A percentile compares a stretch with the other conserved stretches of the same genome.
Evolutionary conservation across 192 early-diverging fungal species (phyloP).

Genomic region (Endogone sp.): DNA sequence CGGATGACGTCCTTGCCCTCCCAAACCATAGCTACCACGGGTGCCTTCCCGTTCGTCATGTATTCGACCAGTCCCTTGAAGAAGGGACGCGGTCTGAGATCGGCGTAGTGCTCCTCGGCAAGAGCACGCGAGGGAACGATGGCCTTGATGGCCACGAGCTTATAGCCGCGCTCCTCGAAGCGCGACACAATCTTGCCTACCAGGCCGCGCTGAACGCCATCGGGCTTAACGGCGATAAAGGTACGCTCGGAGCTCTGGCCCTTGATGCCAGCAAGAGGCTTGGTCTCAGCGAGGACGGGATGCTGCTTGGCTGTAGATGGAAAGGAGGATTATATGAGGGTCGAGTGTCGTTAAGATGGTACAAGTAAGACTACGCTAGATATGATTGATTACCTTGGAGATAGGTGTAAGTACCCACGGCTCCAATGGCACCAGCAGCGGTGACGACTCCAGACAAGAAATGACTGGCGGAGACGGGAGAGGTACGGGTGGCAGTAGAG

Average conservation of each 20-base stretch:
- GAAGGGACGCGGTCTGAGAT: conserved; percentile 83
- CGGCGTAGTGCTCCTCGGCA: conserved; percentile 86
- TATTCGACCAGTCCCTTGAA: conserved; percentile 87
- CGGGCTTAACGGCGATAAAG: conserved; percentile 70
- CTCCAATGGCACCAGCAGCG: conserved; percentile 22
- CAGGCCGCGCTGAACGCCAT: conserved; percentile 83
- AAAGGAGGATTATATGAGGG: neutral
- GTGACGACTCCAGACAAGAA: conserved; percentile 8
- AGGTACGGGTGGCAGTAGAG: conserved; percentile 23
- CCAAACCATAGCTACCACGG: conserved; percentile 83
- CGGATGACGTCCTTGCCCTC: conserved; percentile 83
- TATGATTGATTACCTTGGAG: conserved; percentile 9
- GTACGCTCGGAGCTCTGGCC: conserved; percentile 53
- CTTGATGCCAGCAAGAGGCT: conserved; percentile 47
- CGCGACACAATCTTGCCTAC: conserved; percentile 83
- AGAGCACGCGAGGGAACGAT: conserved; percentile 55
- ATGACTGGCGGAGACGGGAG: conserved; percentile 16
- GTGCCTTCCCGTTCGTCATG: conserved; percentile 86
- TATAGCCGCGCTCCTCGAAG: conserved; percentile 89
- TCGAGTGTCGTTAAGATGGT: neutral
- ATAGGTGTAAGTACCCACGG: conserved; percentile 19
- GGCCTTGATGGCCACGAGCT: conserved; percentile 83
- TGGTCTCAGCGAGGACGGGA: conserved; percentile 28
- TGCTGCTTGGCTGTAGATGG: conserved; percentile 16
- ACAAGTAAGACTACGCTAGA: neutral